phyloP scores from a whole-genome alignment of 805 yeast species.

The Scheffersomyces coipomensis region DNA sequence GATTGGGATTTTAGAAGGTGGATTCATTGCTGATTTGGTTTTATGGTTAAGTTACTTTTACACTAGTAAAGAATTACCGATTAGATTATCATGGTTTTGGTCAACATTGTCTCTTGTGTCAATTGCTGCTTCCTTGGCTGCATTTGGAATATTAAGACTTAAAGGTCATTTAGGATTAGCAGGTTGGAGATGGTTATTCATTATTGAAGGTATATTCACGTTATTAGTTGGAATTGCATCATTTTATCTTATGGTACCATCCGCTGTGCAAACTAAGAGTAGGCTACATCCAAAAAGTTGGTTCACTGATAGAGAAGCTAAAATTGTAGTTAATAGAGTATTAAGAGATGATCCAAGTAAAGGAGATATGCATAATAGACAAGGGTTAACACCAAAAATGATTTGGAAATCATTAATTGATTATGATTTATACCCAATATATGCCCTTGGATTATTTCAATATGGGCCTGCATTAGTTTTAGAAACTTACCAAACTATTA shows the following conservation, averaged over 20 bases:
- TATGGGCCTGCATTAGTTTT: too few relatives aligned
- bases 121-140: conserved; percentile 30
- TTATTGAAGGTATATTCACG: conserved; percentile 59
- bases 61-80: conserved; percentile 54
- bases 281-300: conserved; percentile 47
- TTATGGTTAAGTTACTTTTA: conserved; percentile 67
- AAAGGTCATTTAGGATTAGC: conserved; percentile 42
- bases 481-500: conserved; percentile 52
- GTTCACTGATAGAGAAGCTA: conserved; percentile 50
- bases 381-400: conserved; percentile 43
- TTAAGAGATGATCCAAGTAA: conserved; percentile 59
- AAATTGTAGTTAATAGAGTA: conserved; percentile 55
- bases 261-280: conserved; percentile 48
- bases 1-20: conserved; percentile 61
- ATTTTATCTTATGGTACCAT: conserved; percentile 49
- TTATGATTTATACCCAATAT: conserved; percentile 56
- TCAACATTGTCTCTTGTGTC: conserved; percentile 11
- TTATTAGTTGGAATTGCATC: conserved; percentile 46
- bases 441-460: conserved; percentile 20
- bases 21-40: conserved; percentile 62
- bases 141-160: conserved; percentile 50
- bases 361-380: conserved; percentile 64
- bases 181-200: conserved; percentile 64
- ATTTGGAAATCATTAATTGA: conserved; percentile 43
- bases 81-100: too few relatives aligned